Percentiles rank a stretch among this genome's conserved stretches.
Conservation (phyloP, 371 early-diverging fungal species). For the Lichtheimia corymbifera region DNA sequence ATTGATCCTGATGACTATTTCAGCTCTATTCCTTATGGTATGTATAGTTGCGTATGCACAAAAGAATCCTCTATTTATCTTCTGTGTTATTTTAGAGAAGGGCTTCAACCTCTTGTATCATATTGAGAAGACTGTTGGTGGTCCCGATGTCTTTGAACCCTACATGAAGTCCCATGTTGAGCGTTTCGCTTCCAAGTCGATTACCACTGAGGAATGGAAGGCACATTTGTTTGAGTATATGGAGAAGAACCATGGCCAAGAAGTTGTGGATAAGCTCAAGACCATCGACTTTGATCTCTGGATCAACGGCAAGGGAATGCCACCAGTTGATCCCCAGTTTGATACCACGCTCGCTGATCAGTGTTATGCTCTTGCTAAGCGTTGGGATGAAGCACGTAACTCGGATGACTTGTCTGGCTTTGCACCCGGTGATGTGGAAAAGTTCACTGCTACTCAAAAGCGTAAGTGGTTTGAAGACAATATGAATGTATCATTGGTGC, state of each 20-base stretch:
- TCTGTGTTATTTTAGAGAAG: constrained; percentile 58
- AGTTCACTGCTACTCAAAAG: constrained; percentile 75
- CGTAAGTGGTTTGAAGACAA: constrained; percentile 36
- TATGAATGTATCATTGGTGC: background rate
- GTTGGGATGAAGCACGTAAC: constrained; percentile 69
- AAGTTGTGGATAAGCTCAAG: constrained; percentile 68
- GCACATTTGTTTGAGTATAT: constrained; percentile 75
- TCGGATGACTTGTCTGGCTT: constrained; percentile 53
- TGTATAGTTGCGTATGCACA: background rate
- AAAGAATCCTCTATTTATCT: background rate
- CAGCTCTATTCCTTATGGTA: constrained; percentile 90
- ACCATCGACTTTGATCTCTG: constrained; percentile 89
- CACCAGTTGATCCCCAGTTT: constrained; percentile 84
- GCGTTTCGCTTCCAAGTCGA: constrained; percentile 83
- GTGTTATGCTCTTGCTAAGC: constrained; percentile 81
- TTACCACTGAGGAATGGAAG: constrained; percentile 89
- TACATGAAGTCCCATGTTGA: constrained; percentile 85
- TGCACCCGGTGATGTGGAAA: constrained; percentile 59
- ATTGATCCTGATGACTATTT: constrained; percentile 96
- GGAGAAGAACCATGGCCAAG: constrained; percentile 59
- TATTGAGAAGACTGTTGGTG: constrained; percentile 88
- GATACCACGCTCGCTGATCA: constrained; percentile 82
- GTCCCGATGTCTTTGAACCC: constrained; percentile 78
- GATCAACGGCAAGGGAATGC: constrained; percentile 88
- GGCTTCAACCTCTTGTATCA: constrained; percentile 93